Conservation (phyloP, 768 basidiomycete species). For the Hemileccinum rubropunctum region DNA sequence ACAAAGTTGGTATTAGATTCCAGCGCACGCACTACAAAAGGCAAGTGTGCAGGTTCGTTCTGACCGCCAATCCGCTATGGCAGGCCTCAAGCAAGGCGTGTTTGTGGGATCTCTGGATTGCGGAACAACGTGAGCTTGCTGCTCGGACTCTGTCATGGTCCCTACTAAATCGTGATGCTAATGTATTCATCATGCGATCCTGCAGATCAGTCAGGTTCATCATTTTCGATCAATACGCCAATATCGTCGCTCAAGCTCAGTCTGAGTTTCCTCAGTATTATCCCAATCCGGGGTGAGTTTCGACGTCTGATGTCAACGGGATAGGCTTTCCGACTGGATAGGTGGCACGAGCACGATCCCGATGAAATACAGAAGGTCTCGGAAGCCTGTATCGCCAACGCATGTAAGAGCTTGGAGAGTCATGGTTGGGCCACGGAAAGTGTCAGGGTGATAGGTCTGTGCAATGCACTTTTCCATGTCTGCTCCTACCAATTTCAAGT, state of each 20-base stretch:
- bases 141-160: not conserved
- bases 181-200: slow-evolving; percentile 4
- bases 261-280: slow-evolving; percentile 94
- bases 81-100: slow-evolving; percentile 57
- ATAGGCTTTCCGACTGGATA: slow-evolving; percentile 21
- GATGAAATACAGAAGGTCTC: slow-evolving; percentile 75
- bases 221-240: slow-evolving; percentile 82
- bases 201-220: slow-evolving; percentile 87
- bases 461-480: not conserved
- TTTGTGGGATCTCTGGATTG: slow-evolving; percentile 94
- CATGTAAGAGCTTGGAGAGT: slow-evolving; percentile 66
- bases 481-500: slow-evolving; percentile 1
- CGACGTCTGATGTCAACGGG: not conserved
- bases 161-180: not conserved
- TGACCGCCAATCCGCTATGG: slow-evolving; percentile 32
- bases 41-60: slow-evolving; percentile 2
- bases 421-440: slow-evolving; percentile 77
- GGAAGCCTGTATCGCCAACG: slow-evolving; percentile 70
- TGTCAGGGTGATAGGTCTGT: slow-evolving; percentile 88
- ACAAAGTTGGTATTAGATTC: no score
- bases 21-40: slow-evolving; percentile 7
- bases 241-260: slow-evolving; percentile 87
- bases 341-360: slow-evolving; percentile 97
- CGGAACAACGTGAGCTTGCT: slow-evolving; percentile 78
- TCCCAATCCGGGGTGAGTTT: slow-evolving; percentile 72